Percentiles rank a stretch among this genome's conserved stretches.
phyloP scores from a whole-genome alignment of 2,329 filamentous ascomycete species.

The Tolypocladium nubicola region DNA sequence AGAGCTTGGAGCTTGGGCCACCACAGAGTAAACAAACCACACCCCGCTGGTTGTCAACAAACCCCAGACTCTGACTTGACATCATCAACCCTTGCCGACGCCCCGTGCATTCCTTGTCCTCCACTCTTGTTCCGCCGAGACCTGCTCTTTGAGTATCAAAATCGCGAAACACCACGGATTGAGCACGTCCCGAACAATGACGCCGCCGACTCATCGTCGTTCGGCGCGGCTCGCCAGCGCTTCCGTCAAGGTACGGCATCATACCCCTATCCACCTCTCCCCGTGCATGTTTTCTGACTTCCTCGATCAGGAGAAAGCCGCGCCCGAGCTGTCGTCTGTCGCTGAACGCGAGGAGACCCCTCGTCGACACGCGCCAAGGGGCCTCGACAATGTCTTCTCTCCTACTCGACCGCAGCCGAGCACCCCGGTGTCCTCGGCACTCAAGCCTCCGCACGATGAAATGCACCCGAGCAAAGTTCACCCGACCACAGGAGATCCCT shows the following conservation, averaged over 20 bases:
- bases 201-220: conserved; percentile 30
- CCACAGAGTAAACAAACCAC: conserved; percentile 15
- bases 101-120: conserved; percentile 1
- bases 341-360: conserved; percentile 31
- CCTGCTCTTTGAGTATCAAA: not conserved
- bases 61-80: conserved; percentile 6
- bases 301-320: conserved; percentile 16
- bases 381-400: conserved; percentile 20
- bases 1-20: not conserved
- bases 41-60: conserved; percentile 11
- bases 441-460: conserved; percentile 64
- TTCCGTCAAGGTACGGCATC: conserved; percentile 22
- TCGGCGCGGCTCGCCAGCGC: conserved; percentile 31
- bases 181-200: conserved; percentile 4
- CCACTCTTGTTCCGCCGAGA: conserved; percentile 10
- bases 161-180: not conserved
- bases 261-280: not conserved
- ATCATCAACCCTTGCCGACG: conserved; percentile 5
- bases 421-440: conserved; percentile 55
- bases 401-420: conserved; percentile 24
- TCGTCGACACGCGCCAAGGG: conserved; percentile 14
- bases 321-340: conserved; percentile 28
- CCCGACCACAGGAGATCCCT: conserved; percentile 62
- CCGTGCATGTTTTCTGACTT: conserved; percentile 1
- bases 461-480: conserved; percentile 89